Percentiles rank a stretch among this genome's conserved stretches.
Evolutionary conservation across 345 rosid genomes (phyloP).

Genomic region (Fremontodendron californicum): DNA sequence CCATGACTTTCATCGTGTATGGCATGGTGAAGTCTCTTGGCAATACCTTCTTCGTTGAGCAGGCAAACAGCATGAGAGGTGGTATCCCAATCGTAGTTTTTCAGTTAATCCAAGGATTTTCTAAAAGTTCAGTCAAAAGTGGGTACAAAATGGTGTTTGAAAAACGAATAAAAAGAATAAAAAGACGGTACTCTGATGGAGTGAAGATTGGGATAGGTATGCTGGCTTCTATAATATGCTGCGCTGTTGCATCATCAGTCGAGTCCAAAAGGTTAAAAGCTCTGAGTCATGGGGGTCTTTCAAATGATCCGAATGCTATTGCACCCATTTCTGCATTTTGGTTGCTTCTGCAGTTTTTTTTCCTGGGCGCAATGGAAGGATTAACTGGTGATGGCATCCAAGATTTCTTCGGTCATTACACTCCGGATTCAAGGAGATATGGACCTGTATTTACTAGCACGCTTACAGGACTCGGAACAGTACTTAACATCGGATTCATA

Average conservation of each 20-base stretch:
- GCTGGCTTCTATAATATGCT: not conserved
- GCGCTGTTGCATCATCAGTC: not conserved
- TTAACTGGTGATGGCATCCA: not conserved
- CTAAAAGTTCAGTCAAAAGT: not conserved
- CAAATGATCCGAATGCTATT: not conserved
- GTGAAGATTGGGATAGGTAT: not conserved
- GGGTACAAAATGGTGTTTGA: not conserved
- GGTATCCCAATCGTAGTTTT: not conserved
- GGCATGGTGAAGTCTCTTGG: constrained; percentile 1
- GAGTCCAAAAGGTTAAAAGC: not conserved
- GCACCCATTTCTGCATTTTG: not conserved
- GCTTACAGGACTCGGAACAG: not conserved
- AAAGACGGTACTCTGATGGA: not conserved
- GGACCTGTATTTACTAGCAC: not conserved
- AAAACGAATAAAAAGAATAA: not conserved
- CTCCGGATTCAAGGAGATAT: constrained; percentile 3
- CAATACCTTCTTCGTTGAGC: not conserved
- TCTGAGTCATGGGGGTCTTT: not conserved
- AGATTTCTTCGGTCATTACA: not conserved
- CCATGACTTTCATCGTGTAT: not conserved
- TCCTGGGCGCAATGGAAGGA: not conserved
- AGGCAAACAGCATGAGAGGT: not conserved
- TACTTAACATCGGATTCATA: not conserved
- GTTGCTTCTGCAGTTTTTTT: not conserved
- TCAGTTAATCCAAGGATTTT: not conserved